Base-by-base conservation (phyloP, 495 filamentous ascomycete species). In the Glarea lozoyensis region DNA sequence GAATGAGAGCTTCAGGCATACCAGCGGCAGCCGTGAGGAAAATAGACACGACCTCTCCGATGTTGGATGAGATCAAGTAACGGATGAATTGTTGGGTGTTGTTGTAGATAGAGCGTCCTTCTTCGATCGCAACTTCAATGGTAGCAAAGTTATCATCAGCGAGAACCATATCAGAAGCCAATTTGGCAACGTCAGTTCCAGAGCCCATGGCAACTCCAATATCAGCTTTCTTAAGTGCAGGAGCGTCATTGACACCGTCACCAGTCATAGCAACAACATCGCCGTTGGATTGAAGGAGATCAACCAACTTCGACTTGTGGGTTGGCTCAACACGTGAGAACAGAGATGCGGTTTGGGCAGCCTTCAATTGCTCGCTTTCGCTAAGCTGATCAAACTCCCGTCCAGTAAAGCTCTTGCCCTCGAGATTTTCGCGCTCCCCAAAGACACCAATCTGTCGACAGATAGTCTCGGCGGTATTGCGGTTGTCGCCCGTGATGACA, bases 31-130 rank as follows among this genome's bases (percentile, higher is more conserved):
- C 93, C 15, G 93, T 99, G 59, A 99, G 63, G 76, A 99, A 99
- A 62, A 99, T 99, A 13, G 93, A 99, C 9, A 99, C 93, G 23
- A 99, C 93, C 60, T 99, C 93, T 62, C 93, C 93, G 37, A 99
- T 99, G 67, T 99, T 99, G 22, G 89, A 96, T 7, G 88, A 95
- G 62, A 99, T 99, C 37, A 99, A 73, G 60, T 99, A 99, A 20
- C 93, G 86, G 63, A 99, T 99, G 62, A 99, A 99, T 59, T 99
- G 93, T 59, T 99, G 93, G 2, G 93, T 99, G 72, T 99, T 99
- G 79, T 90, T 96, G 73, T 94, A 99, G 68, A 99, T 99, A 23
- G 88, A 88, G 40, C 93, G 82, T 40, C 93, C 93, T 63, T 99
- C 93, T 63, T 96, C 92, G 40, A 99, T 88, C 24, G 93, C 93